Evolutionary conservation across 192 early-diverging fungal genomes (phyloP), one percentile per base, ranked within the genome.

Genomic region (Coemansia asiatica): DNA sequence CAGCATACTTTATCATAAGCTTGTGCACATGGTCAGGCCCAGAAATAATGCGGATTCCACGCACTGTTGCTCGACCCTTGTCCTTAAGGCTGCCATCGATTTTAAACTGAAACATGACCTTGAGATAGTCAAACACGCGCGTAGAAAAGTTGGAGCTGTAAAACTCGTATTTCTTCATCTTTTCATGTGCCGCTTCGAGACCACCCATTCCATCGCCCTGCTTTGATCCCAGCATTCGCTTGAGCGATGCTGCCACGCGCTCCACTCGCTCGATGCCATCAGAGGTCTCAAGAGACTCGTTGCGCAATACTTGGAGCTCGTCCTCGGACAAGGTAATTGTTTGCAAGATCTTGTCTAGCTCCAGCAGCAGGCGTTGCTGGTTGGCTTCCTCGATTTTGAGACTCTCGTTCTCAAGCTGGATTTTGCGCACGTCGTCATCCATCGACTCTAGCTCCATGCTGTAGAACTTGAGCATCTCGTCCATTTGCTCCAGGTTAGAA

Each of bases 371-470:
- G 25, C 83, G 83, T 31, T 93, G 89, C 66, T 98, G 97, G 72
- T 97, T 98, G 15, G 83, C 82, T 12, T 94, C 92, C 46, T 92
- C 88, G 25, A 93, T 84, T 72, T 97, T 95, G 58, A 98, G 84
- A 57, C 86, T 90, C 46, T 97, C 90, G 75, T 97, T 97, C 68
- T 92, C 87, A 18, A 88, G 81, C 79, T 97, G 94, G 61, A 98
- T 96, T 62, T 95, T 91, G 80, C 94, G 91, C 57, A 97, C 95
- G 74, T 97, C 94, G 74, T 91, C 87, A 29, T 92, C 95, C 91
- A 97, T 95, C 60, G 86, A 86, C 90, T 97, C 92, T 28, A 98
- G 81, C 71, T 95, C 88, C 13, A 88, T 83, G 16, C 90, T 88
- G 75, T 97, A 98, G 28, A 92, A 85, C 25, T 79, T 74, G 16